Percentiles rank a stretch among this genome's conserved stretches.
Evolutionary conservation across 139 green algal genomes (phyloP).

Genomic region (Ettlia oleoabundans): DNA sequence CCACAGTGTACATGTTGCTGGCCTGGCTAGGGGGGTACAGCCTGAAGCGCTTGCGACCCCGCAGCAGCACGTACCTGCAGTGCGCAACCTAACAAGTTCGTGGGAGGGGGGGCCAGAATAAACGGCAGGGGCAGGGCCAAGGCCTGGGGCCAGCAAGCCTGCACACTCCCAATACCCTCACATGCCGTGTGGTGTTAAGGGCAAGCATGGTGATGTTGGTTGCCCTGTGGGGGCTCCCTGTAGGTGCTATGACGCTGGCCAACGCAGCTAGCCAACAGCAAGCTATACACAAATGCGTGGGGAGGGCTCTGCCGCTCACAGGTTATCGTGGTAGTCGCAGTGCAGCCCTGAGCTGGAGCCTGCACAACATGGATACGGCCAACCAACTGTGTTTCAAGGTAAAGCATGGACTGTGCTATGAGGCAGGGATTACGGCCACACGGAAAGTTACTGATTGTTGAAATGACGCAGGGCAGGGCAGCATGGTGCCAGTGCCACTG

Average conservation of each 20-base stretch:
- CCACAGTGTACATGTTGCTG: constrained; percentile 78
- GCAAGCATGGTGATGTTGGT: too few species aligned
- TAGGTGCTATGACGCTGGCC: too few species aligned
- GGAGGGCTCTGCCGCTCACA: constrained; percentile 33
- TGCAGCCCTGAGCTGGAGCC: constrained; percentile 82
- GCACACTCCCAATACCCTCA: too few species aligned
- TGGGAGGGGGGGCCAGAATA: background rate
- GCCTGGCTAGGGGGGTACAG: constrained; percentile 69
- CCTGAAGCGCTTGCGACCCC: constrained; percentile 83
- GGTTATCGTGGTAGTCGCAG: constrained; percentile 94
- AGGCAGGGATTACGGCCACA: too few species aligned
- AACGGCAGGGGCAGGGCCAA: background rate
- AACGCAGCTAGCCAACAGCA: background rate
- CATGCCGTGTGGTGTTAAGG: too few species aligned
- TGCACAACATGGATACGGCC: too few species aligned
- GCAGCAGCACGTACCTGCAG: constrained; percentile 77
- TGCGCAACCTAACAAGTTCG: background rate
- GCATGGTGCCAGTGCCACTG: too few species aligned
- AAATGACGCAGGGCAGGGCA: too few species aligned
- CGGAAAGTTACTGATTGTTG: too few species aligned
- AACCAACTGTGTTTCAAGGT: too few species aligned
- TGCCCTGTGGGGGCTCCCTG: too few species aligned
- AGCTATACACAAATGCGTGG: background rate
- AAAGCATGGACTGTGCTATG: too few species aligned
- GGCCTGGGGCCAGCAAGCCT: background rate